Base-by-base conservation (phyloP, 495 filamentous ascomycete species). In the Hypoxylon fuscum region DNA sequence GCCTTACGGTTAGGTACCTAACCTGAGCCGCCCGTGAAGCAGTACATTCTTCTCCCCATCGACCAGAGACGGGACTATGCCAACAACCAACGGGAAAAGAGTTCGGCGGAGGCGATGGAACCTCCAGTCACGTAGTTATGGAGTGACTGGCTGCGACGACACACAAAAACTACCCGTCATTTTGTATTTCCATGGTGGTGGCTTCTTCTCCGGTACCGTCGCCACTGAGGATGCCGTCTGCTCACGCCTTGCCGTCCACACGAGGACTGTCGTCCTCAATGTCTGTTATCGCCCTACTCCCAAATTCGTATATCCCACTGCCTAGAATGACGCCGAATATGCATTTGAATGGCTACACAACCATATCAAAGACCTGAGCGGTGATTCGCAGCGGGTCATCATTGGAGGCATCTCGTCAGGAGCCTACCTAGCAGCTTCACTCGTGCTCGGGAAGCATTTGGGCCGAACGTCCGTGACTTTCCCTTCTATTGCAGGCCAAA, bases 241-340 rank as follows among this genome's bases (percentile, higher is more conserved):
- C 59, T 58, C 76, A 5, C 73, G 77, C 18, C 71, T 80, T 22
- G 64, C 64, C 17, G 41, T 67, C 55, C 52, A 45, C 42, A 32
- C 54, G 2, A 7, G 50, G 20, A 55, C 71, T 4, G 63, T 72
- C 18, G 78, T 83, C 0, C 41, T 83, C 37, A 80, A 81, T 50
- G 61, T 81, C 10, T 77, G 78, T 55, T 81, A 81, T 66, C 74
- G 81, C 12, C 79, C 81, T 60, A 80, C 77, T 0, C 77, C 79
- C 0, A 77, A 79, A 49, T 55, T 74, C 37, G 31, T 12, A 5
- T 79, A 75, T 58, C 81, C 80, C 14, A 75, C 67, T 2, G 72
- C 78, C 0, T 81, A 74, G 76, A 46, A 79, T 49, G 81, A 83
- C 38, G 59, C 68, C 17, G 75, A 80, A 56, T 78, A 81, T 50